Percentiles rank a stretch among this genome's conserved stretches.
Evolutionary conservation across 495 filamentous ascomycete species (phyloP).

Genomic region (Lasiosphaeris hirsuta): DNA sequence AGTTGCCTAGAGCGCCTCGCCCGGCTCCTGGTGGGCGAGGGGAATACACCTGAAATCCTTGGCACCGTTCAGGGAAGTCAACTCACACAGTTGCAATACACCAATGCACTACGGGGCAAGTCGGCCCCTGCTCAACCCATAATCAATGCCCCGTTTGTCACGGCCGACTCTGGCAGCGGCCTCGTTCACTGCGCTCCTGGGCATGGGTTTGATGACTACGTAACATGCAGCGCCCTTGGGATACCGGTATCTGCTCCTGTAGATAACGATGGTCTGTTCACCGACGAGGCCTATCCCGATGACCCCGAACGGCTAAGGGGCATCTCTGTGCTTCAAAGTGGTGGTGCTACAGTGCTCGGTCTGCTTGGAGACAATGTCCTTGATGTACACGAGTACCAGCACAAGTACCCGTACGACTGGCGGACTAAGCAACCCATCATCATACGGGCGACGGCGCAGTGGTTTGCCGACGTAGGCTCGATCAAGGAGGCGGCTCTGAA

Average conservation of each 20-base stretch:
- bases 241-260: constrained; percentile 77
- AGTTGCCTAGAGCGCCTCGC: constrained; percentile 54
- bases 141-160: constrained; percentile 81
- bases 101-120: constrained; percentile 57
- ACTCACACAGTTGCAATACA: constrained; percentile 63
- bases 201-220: constrained; percentile 95
- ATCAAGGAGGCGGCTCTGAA: constrained; percentile 71
- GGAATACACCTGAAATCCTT: constrained; percentile 44
- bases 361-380: constrained; percentile 61
- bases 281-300: constrained; percentile 65
- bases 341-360: constrained; percentile 65
- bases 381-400: constrained; percentile 62
- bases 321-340: constrained; percentile 49
- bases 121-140: constrained; percentile 58
- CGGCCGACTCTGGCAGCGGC: constrained; percentile 80
- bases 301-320: constrained; percentile 55
- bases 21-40: constrained; percentile 26
- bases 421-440: constrained; percentile 89
- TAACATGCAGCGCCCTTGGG: constrained; percentile 63
- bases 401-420: constrained; percentile 99
- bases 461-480: constrained; percentile 87
- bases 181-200: constrained; percentile 92
- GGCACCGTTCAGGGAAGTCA: constrained; percentile 61
- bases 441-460: constrained; percentile 88
- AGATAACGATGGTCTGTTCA: constrained; percentile 76